Evolutionary conservation across 495 filamentous ascomycete species (phyloP), one percentile per base, ranked within the genome.

Genomic region (Daldinia childiae): DNA sequence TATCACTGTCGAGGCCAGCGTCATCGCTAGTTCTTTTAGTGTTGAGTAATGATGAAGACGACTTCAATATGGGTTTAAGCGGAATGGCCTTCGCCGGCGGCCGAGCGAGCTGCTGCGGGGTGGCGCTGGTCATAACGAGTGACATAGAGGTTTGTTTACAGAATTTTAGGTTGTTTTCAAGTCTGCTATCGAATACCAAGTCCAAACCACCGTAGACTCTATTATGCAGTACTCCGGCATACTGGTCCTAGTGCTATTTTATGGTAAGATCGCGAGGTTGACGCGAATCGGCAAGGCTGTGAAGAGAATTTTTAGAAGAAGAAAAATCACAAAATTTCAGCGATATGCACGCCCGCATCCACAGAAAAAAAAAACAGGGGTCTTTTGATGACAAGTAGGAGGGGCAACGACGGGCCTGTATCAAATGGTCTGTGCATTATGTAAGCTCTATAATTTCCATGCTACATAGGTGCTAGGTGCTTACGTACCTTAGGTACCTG

Each of bases 41-140:
- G 72, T 79, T 79, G 36, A 82, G 73, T 5, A 82, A 38, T 0
- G 81, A 73, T 9, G 75, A 68, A 1, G 79, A 66, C 34, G 81
- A 76, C 62, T 82, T 81, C 15, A 85, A 77, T 58, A 85, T 85
- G 7, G 83, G 82, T 48, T 81, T 83, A 30, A 85, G 79, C 14
- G 82, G 73, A 26, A 77, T 74, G 4, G 73, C 48, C 66, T 66
- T 73, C 62, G 59, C 66, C 17, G 58, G 34, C 21, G 74, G 52
- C 11, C 74, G 61, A 60, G 75, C 50, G 38, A 62, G 55, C 27
- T 64, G 57, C 30, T 61, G 73, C 51, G 76, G 69, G 58, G 76
- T 58, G 55, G 71, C 68, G 30, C 78, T 75, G 6, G 77, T 78
- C 34, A 71, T 63, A 30, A 62, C 36, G 57, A 79, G 74, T 17